Conservation (phyloP, 768 basidiomycete species). For the Boletus reticulatus region DNA sequence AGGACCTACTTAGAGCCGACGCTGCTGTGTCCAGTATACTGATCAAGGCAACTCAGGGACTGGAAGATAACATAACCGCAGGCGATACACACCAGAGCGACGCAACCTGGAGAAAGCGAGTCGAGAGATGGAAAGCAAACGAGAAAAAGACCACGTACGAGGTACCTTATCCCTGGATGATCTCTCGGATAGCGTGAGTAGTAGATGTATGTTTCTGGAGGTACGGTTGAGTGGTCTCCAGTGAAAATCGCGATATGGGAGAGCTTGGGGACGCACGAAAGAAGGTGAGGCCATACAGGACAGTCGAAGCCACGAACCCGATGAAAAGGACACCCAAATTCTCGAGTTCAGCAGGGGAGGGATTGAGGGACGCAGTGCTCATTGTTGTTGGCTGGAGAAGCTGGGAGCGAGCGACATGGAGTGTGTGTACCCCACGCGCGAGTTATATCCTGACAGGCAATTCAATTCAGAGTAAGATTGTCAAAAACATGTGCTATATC, state of each 20-base stretch:
- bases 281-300: slow-evolving; percentile 34
- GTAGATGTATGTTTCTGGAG: slow-evolving; percentile 30
- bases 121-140: background rate
- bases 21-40: slow-evolving; percentile 26
- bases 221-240: background rate
- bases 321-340: slow-evolving; percentile 26
- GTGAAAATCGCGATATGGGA: background rate
- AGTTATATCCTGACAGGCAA: slow-evolving; percentile 10
- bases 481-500: background rate
- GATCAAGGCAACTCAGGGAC: too few species aligned
- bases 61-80: background rate
- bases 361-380: slow-evolving; percentile 6
- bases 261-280: slow-evolving; percentile 24
- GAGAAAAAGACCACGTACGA: slow-evolving; percentile 13
- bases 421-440: background rate
- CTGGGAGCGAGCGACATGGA: background rate
- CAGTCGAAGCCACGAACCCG: slow-evolving; percentile 26
- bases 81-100: slow-evolving; percentile 15
- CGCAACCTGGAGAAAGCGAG: slow-evolving; percentile 16
- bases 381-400: slow-evolving; percentile 10
- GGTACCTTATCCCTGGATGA: slow-evolving; percentile 10
- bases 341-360: slow-evolving; percentile 22
- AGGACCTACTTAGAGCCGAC: slow-evolving; percentile 26
- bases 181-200: slow-evolving; percentile 28
- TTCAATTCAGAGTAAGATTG: background rate